Evolutionary conservation across 768 basidiomycete genomes (phyloP).

Genomic region (Rhizopogon vesiculosus): DNA sequence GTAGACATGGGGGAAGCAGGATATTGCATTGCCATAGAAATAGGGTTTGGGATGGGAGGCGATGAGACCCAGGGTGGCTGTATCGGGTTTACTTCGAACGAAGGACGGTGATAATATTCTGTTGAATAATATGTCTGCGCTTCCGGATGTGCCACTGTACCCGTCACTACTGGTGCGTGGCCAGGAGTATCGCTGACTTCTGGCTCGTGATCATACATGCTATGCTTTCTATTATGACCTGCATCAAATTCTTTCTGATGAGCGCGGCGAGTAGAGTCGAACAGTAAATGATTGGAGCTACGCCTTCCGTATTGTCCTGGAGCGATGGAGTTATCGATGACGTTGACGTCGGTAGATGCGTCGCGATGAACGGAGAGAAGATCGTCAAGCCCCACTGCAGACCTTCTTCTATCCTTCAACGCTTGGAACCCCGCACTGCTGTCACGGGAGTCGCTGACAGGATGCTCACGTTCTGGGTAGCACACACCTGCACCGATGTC

Average conservation of each 20-base stretch:
- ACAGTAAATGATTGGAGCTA: conserved; percentile 32
- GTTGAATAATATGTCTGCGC: background rate
- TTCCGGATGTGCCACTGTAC: background rate
- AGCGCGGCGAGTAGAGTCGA: conserved; percentile 30
- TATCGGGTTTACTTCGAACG: conserved; percentile 11
- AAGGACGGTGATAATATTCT: conserved; percentile 9
- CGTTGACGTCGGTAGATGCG: conserved; percentile 1
- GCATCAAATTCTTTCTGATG: conserved; percentile 20
- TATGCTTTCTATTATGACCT: conserved; percentile 14
- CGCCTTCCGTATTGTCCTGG: conserved; percentile 26
- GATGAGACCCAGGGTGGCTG: conserved; percentile 24
- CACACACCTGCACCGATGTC: conserved; percentile 15
- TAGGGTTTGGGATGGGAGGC: conserved; percentile 15
- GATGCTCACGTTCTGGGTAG: conserved; percentile 18
- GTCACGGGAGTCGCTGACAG: conserved; percentile 2
- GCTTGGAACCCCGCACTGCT: background rate
- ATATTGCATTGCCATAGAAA: conserved; percentile 18
- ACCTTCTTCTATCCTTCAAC: background rate
- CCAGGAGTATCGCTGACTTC: conserved; percentile 8
- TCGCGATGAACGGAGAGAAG: conserved; percentile 9
- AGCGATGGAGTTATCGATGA: background rate
- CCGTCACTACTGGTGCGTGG: background rate
- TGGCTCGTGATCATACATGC: conserved; percentile 14
- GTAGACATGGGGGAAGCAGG: conserved; percentile 17
- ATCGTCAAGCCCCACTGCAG: conserved; percentile 4